Evolutionary conservation across 2,329 filamentous ascomycete genomes (phyloP).

Genomic region (Colletotrichum brevisporum): DNA sequence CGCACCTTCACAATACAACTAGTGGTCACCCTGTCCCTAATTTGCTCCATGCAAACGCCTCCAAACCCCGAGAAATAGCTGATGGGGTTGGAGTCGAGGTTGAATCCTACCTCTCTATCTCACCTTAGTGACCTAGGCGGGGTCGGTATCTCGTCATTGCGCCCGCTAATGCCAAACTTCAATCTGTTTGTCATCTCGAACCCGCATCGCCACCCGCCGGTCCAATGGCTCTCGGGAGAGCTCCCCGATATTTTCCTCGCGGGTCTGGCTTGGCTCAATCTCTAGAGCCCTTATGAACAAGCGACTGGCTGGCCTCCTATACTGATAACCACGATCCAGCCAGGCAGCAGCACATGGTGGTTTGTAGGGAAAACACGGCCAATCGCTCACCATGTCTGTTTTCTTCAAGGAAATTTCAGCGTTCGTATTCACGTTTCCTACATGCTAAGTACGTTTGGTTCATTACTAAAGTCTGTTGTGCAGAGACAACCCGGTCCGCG

Average conservation of each 20-base stretch:
- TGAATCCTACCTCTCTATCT: no score
- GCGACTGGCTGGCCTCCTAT: neutral
- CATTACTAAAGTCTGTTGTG: neutral
- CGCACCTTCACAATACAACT: no score
- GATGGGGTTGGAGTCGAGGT: no score
- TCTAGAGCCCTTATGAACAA: conserved; percentile 19
- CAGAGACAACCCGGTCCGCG: conserved; percentile 57
- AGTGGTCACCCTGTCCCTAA: no score
- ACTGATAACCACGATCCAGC: neutral
- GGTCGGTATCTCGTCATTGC: conserved; percentile 5
- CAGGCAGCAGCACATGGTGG: neutral
- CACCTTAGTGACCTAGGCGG: neutral
- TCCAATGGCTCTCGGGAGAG: neutral
- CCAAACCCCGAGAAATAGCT: no score
- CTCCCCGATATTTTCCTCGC: conserved; percentile 7
- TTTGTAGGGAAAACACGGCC: neutral
- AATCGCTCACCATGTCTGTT: conserved; percentile 50
- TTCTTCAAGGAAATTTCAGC: conserved; percentile 55
- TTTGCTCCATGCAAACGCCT: no score
- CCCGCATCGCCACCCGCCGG: conserved; percentile 9
- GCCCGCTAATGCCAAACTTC: conserved; percentile 18
- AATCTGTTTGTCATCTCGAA: conserved; percentile 35
- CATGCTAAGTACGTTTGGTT: neutral
- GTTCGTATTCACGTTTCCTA: conserved; percentile 43
- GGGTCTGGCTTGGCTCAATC: conserved; percentile 4